Conservation (phyloP, 768 basidiomycete genomes). For the Leccinum barrowsii region DNA sequence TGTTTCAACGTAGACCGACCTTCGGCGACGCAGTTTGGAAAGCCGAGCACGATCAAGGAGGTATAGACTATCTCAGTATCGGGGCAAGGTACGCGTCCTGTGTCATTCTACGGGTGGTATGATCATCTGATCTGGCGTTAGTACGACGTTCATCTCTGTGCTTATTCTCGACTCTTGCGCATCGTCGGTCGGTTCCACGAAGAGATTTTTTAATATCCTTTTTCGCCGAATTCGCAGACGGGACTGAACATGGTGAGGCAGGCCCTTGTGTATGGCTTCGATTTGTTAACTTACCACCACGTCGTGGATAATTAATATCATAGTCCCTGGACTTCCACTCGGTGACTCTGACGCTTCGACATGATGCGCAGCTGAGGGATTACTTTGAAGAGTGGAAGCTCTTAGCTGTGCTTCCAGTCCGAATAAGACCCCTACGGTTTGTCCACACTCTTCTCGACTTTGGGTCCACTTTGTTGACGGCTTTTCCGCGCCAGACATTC, state of each 20-base stretch:
- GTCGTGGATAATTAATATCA: neutral
- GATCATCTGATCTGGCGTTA: conserved; percentile 22
- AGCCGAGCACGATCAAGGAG: conserved; percentile 87
- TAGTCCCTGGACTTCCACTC: conserved; percentile 65
- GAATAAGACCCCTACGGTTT: conserved; percentile 59
- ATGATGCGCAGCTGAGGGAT: conserved; percentile 53
- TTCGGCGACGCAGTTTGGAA: conserved; percentile 84
- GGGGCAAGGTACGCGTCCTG: conserved; percentile 43
- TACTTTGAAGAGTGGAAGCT: conserved; percentile 65
- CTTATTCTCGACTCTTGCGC: conserved; percentile 63
- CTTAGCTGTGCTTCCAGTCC: conserved; percentile 45
- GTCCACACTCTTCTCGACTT: neutral
- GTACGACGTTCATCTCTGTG: conserved; percentile 77
- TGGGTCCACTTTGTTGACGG: neutral
- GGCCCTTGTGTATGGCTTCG: neutral
- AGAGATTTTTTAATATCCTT: conserved; percentile 72
- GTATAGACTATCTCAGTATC: conserved; percentile 68
- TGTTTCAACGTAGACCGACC: conserved; percentile 88
- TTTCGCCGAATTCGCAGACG: conserved; percentile 43
- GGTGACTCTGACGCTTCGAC: conserved; percentile 47
- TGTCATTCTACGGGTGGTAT: neutral
- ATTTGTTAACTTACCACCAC: conserved; percentile 1
- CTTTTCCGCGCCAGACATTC: conserved; percentile 45
- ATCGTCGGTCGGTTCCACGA: conserved; percentile 75
- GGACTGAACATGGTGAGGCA: conserved; percentile 62